A percentile compares a stretch with the other conserved stretches of the same genome.
Conservation (phyloP, 805 yeast genomes). For the Saturnispora halmiae region DNA sequence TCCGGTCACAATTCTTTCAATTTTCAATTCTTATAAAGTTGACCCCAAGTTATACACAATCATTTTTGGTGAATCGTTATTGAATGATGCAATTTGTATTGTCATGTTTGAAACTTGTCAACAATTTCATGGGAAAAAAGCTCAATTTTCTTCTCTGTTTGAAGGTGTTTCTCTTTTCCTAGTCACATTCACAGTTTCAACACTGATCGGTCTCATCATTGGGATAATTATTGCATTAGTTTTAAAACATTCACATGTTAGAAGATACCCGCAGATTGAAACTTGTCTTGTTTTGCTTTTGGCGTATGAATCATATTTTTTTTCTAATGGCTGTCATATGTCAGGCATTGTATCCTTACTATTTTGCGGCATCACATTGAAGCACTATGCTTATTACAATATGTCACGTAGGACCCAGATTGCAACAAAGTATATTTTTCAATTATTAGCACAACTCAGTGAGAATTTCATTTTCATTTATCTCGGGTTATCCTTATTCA, state of each 20-base stretch:
- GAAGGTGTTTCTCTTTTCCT: slow-evolving; percentile 91
- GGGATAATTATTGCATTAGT: slow-evolving; percentile 86
- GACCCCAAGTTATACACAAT: slow-evolving; percentile 96
- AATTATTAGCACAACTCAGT: slow-evolving; percentile 84
- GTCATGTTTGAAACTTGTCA: slow-evolving; percentile 99
- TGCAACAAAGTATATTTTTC: slow-evolving; percentile 91
- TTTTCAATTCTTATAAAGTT: slow-evolving; percentile 94
- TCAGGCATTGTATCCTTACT: slow-evolving; percentile 92
- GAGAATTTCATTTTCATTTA: slow-evolving; percentile 96
- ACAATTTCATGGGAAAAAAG: slow-evolving; percentile 81
- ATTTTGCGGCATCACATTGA: slow-evolving; percentile 93
- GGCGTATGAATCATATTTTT: slow-evolving; percentile 94
- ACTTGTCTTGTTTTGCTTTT: slow-evolving; percentile 83
- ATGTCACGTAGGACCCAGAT: slow-evolving; percentile 97
- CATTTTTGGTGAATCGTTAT: slow-evolving; percentile 90
- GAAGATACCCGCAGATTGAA: slow-evolving; percentile 95
- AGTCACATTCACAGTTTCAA: slow-evolving; percentile 86
- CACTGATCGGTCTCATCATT: slow-evolving; percentile 78
- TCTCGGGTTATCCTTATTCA: slow-evolving; percentile 85
- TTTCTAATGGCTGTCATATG: slow-evolving; percentile 98
- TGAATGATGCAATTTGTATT: slow-evolving; percentile 96
- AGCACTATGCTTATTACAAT: slow-evolving; percentile 94
- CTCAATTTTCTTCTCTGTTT: slow-evolving; percentile 66
- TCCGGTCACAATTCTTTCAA: slow-evolving; percentile 93
- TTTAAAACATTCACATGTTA: slow-evolving; percentile 82